A percentile compares a stretch with the other conserved stretches of the same genome.
These are phyloP conservation scores for Tuber brumale DNA, from an alignment of 495 filamentous ascomycete genomes.

Conservation along the genomic window DNA sequence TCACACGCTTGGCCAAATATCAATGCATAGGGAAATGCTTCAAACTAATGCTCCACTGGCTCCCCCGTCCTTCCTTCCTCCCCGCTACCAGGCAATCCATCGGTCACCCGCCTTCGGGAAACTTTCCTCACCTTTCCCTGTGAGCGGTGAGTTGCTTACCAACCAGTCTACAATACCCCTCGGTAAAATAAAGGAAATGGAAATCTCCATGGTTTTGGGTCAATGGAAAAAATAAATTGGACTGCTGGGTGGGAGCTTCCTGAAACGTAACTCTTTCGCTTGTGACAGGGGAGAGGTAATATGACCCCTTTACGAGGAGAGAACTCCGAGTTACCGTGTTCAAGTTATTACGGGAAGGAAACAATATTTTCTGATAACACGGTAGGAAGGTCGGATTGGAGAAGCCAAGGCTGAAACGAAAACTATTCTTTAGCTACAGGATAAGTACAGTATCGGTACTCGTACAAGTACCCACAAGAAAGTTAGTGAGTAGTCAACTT, in stretches of 20 bases:
- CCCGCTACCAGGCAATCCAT: background rate
- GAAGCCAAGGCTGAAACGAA: background rate
- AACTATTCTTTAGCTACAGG: background rate
- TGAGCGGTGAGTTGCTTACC: background rate
- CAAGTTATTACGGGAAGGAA: background rate
- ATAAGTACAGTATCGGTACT: background rate
- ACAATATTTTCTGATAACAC: background rate
- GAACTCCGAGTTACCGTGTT: background rate
- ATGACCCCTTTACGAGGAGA: background rate
- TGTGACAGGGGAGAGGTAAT: background rate
- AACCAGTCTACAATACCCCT: background rate
- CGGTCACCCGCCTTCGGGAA: background rate
- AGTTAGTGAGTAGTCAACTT: background rate
- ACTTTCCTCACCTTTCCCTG: background rate
- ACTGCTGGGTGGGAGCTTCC: background rate
- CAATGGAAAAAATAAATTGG: background rate
- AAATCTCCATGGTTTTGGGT: background rate
- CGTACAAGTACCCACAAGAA: background rate
- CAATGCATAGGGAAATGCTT: no score
- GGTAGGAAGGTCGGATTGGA: background rate
- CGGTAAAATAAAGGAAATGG: background rate
- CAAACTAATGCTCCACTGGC: background rate
- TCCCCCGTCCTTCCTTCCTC: background rate
- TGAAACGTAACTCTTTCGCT: background rate
- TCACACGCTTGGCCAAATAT: background rate